Base-by-base conservation (phyloP, 2,329 filamentous ascomycete genomes). In the Pestalotiopsis sp. region DNA sequence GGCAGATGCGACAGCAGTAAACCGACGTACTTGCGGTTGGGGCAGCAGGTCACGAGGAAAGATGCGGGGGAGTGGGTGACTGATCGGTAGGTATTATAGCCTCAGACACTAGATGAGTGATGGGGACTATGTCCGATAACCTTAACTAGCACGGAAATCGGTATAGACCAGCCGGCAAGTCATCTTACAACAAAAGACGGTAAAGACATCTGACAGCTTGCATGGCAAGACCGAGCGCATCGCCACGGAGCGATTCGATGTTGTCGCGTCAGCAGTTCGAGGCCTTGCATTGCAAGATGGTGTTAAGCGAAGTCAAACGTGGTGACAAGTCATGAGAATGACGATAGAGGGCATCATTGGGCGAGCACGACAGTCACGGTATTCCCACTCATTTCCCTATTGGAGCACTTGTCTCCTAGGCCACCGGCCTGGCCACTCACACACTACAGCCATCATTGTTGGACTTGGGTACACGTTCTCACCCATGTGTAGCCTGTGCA, bases 261-360 rank as follows among this genome's bases (percentile, higher is more conserved):
- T 36, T 38, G 14, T 17, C 31, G 59, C 59, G 27, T 39, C 25
- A 36, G 31, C 25, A 36, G 59, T 39, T 14, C n/a, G 27, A 36
- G 27, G 27, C 27, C 25, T 36, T 59, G 27, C 57, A 27, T 27
- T 59, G n/a, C 57, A n/a, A 59, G 57, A 59, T 59, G 57, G 57
- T 59, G 57, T 59, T 36, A 59, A 59, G 57, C 57, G 27, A 59
- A 59, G 59, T 39, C 25, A 62, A 39, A 39, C 59, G n/a, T 38
- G 27, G 59, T 59, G 27, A 20, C 59, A 62, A n/a, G 59, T 62
- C 59, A 62, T 62, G 59, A 20, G 59, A 41, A 36, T 62, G 59
- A 36, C 27, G n/a, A 7, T 39, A 17, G 20, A 36, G 20, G 25
- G 31, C 59, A 36, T 62, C 59, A 62, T 62, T 62, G 59, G 59